Conservation (phyloP, 2,329 filamentous ascomycete species). For the Exophiala calicioides region DNA sequence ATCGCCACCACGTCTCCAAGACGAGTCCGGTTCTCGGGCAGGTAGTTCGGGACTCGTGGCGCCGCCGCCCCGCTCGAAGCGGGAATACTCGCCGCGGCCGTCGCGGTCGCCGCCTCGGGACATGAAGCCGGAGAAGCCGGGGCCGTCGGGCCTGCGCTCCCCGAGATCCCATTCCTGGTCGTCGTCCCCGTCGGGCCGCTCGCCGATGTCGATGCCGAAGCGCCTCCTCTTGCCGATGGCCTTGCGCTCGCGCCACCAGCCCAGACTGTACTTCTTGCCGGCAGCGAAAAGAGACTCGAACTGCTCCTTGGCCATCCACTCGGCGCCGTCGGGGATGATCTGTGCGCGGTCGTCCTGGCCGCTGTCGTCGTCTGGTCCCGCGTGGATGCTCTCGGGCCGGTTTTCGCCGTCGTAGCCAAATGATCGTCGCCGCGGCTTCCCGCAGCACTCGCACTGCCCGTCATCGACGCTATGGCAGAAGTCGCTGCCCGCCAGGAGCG, state of each 20-base stretch:
- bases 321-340: slow-evolving; percentile 27
- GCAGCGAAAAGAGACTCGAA: slow-evolving; percentile 26
- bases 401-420: slow-evolving; percentile 14
- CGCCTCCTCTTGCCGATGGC: slow-evolving; percentile 21
- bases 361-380: slow-evolving; percentile 21
- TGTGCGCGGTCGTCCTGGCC: slow-evolving; percentile 18
- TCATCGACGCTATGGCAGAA: slow-evolving; percentile 26
- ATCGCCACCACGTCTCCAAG: neutral
- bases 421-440: slow-evolving; percentile 27
- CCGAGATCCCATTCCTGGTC: slow-evolving; percentile 30
- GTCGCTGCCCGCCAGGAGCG: slow-evolving; percentile 31
- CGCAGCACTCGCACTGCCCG: slow-evolving; percentile 31
- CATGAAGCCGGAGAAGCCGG: slow-evolving; percentile 24
- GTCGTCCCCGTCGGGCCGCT: slow-evolving; percentile 23
- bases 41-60: neutral
- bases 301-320: slow-evolving; percentile 25
- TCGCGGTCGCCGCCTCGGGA: slow-evolving; percentile 20
- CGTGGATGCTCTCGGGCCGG: slow-evolving; percentile 24
- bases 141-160: slow-evolving; percentile 11
- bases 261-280: slow-evolving; percentile 26
- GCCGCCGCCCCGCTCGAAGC: slow-evolving; percentile 8
- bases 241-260: slow-evolving; percentile 30
- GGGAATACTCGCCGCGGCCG: slow-evolving; percentile 22
- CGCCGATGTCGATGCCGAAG: slow-evolving; percentile 30
- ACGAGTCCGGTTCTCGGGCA: neutral